Evolutionary conservation across 768 basidiomycete genomes (phyloP).

Genomic region (Leccinum olivaceopallidum): DNA sequence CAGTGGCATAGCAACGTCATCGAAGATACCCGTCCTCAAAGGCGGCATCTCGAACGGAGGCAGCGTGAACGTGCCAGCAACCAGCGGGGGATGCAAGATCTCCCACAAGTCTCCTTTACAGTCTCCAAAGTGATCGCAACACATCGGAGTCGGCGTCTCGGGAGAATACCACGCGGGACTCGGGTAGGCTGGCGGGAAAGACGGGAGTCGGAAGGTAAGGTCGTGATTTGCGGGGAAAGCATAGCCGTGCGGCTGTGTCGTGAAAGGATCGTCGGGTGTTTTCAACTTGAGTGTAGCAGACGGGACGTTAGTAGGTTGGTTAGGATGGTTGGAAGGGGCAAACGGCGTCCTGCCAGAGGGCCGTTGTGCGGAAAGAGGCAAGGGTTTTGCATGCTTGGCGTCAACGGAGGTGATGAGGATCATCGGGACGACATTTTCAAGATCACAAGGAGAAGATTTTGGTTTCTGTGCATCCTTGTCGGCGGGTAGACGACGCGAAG

Average conservation of each 20-base stretch:
- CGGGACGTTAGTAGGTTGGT: conserved; percentile 9
- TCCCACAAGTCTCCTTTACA: conserved; percentile 10
- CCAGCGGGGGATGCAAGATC: conserved; percentile 21
- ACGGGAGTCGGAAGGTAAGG: conserved; percentile 18
- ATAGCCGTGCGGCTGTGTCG: not conserved
- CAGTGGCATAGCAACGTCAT: not conserved
- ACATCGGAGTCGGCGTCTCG: conserved; percentile 30
- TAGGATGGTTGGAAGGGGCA: conserved; percentile 3
- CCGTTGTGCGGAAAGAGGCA: conserved; percentile 15
- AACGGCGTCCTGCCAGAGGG: conserved; percentile 16
- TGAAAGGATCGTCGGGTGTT: conserved; percentile 21
- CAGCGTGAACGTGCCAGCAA: conserved; percentile 15
- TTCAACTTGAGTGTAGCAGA: not conserved
- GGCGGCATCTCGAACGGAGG: conserved; percentile 30
- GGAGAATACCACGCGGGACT: conserved; percentile 6
- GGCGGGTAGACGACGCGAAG: not conserved
- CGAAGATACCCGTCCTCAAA: conserved; percentile 16
- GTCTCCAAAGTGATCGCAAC: conserved; percentile 25
- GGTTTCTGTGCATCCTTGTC: not conserved
- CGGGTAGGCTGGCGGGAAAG: conserved; percentile 5
- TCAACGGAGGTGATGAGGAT: conserved; percentile 29
- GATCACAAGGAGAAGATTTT: not conserved
- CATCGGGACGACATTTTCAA: conserved; percentile 15
- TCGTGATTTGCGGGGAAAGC: not conserved
- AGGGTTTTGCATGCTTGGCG: conserved; percentile 24